These are phyloP conservation scores for Hsuehochloa calcarea DNA, from an alignment of 176 grass and related monocot genomes.

Conservation along the genomic window DNA sequence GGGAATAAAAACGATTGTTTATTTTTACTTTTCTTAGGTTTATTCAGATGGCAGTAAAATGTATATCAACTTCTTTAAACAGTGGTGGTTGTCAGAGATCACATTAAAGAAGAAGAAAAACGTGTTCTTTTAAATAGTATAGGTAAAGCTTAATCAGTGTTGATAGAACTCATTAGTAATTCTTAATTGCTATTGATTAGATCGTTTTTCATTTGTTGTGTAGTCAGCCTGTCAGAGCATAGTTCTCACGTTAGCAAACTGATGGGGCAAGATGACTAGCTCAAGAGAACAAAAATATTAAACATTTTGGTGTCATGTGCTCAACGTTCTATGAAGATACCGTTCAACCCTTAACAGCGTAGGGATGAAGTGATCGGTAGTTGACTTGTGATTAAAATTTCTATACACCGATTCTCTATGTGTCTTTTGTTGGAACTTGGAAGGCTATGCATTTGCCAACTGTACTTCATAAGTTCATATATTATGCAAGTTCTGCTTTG, in stretches of 20 bases:
- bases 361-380: neutral
- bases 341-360: neutral
- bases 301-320: neutral
- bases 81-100: neutral
- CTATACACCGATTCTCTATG: neutral
- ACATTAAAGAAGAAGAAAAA: too few species aligned
- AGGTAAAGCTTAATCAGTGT: neutral
- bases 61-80: neutral
- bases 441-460: neutral
- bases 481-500: neutral
- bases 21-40: neutral
- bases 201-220: neutral
- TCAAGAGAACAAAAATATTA: neutral
- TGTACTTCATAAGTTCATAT: neutral
- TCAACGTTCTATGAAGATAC: neutral
- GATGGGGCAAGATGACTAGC: neutral
- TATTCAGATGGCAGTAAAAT: constrained; percentile 4
- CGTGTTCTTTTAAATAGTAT: neutral
- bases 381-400: neutral
- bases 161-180: neutral
- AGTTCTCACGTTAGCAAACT: neutral
- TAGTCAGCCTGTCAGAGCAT: neutral
- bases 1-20: neutral
- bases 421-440: neutral
- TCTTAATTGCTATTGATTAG: neutral